These are phyloP conservation scores for Botrytis fragariae DNA, from an alignment of 2,329 filamentous ascomycete genomes.

Conservation along the genomic window DNA sequence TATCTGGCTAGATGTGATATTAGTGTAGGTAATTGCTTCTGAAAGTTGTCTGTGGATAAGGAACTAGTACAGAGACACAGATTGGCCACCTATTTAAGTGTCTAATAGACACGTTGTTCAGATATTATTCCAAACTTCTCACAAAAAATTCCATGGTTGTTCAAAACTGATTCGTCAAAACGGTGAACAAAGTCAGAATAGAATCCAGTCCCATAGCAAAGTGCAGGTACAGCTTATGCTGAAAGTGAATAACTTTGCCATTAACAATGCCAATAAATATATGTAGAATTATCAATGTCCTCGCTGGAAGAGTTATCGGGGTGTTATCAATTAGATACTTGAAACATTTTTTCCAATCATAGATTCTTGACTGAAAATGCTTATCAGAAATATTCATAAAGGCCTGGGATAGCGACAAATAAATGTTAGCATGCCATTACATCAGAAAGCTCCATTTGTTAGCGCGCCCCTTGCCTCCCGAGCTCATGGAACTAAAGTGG, in stretches of 20 bases:
- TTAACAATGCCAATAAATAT: neutral
- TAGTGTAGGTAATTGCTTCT: neutral
- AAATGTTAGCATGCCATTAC: neutral
- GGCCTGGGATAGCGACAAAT: neutral
- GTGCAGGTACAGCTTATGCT: neutral
- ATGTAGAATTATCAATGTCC: neutral
- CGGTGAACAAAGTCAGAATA: neutral
- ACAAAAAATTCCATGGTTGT: neutral
- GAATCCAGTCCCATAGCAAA: neutral
- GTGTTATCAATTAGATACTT: neutral
- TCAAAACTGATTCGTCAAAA: neutral
- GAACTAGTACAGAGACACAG: neutral
- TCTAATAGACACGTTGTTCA: neutral
- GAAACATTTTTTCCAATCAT: neutral
- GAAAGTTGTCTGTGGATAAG: neutral
- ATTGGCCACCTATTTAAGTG: neutral
- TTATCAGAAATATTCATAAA: neutral
- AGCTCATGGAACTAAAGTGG: neutral
- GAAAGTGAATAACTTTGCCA: neutral
- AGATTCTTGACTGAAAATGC: neutral
- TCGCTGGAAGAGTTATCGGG: neutral
- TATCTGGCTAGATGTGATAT: neutral
- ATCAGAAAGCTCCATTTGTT: neutral
- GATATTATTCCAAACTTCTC: neutral
- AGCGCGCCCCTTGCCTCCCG: neutral